A percentile compares a stretch with the other conserved stretches of the same genome.
Conservation (phyloP, 176 grass and related monocot genomes). For the Panicum miliaceum region DNA sequence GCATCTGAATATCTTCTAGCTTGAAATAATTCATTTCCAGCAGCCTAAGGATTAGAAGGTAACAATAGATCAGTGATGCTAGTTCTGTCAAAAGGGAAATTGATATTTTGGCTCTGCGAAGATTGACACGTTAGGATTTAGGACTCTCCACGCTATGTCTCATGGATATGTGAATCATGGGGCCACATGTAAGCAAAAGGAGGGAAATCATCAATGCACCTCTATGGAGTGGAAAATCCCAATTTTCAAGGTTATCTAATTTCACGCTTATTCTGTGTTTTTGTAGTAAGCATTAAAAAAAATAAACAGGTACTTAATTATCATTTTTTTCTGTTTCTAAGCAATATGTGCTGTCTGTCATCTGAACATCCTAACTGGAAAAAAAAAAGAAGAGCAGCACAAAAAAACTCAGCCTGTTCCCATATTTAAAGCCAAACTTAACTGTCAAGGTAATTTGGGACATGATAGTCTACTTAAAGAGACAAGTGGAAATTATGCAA, state of each 20-base stretch:
- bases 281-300: conserved; percentile 16
- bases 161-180: not conserved
- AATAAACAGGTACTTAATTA: conserved; percentile 9
- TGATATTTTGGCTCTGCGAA: not conserved
- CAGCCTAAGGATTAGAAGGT: conserved; percentile 53
- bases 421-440: not conserved
- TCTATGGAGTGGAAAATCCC: not conserved
- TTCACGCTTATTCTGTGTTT: not conserved
- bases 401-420: conserved; percentile 4
- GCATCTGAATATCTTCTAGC: conserved; percentile 75
- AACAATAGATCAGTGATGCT: conserved; percentile 17
- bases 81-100: conserved; percentile 7
- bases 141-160: not conserved
- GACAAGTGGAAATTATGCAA: conserved; percentile 1
- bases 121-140: not conserved
- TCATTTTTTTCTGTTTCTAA: not conserved
- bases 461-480: not conserved
- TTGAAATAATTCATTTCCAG: conserved; percentile 94
- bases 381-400: not conserved
- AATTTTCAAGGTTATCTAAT: not conserved
- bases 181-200: not conserved
- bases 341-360: not conserved
- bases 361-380: not conserved
- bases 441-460: not conserved
- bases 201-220: not conserved